Base-by-base conservation (phyloP, 2,329 filamentous ascomycete genomes). In the Phyllosticta capitalensis region DNA sequence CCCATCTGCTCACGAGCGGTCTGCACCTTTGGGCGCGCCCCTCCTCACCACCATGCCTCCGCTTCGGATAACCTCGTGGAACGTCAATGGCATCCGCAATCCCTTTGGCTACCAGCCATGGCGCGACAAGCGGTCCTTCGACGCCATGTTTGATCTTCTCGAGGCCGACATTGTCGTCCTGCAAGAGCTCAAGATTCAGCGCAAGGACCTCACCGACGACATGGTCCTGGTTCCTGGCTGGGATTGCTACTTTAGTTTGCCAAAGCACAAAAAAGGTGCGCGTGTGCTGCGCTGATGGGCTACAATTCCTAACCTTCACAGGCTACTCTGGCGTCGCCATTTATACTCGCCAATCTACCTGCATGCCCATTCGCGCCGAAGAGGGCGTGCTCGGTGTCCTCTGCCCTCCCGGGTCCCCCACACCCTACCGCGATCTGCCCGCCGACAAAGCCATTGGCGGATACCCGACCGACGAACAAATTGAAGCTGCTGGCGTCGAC, bases 251-350 rank as follows among this genome's bases (percentile, higher is more conserved):
- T 96, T 96, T 75, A 96, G 91, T 70, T 78, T 99, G 22, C 94
- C 94, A 0, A 90, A 87, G 70, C 82, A 95, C 69, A 97, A 97
- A 73, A 97, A 96, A 79, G 92, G 90, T 87, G 75, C 26, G 28
- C 38, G n/a, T 12, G n/a, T 22, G 20, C 22, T 52, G 50, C 50
- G 9, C 50, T 52, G 1, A 17, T 9, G 7, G 20, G 9, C 20
- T 5, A 21, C 50, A 3, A 12, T 20, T 24, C 38, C 38, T 45
- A 20, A 38, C 21, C 20, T 21, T 69, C 59, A 9, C 49, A 95
- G 91, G 94, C 22, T 99, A 97, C 71, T 95, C 92, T 24, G 94
- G 94, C 1, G 92, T 99, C 1, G 94, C 88, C 3, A 90, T 99
- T 38, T 99, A 96, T 74, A 96, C 92, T 0, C 84, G 90, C n/a